Base-by-base conservation (phyloP, 306 rosid genomes). In the Cicer judaicum region DNA sequence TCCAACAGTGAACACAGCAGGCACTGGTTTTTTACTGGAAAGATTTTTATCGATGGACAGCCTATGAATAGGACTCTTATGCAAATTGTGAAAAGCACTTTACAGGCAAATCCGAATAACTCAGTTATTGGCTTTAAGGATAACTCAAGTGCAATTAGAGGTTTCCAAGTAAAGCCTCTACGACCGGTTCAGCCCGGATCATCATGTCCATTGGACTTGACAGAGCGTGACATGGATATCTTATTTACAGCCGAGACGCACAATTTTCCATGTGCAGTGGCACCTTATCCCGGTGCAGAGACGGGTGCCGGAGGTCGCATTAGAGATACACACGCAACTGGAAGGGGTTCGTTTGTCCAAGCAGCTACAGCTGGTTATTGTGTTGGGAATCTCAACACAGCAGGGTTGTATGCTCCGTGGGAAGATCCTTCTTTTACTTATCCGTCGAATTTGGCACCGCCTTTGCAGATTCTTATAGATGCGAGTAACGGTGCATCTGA, bases 211-310 rank as follows among this genome's bases (percentile, higher is more conserved):
- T 78, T 89, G 40, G 41, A 82, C 64, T 24, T 78, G 73, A 79
- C 73, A 57, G 39, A 70, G 10, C 65, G 68, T 6, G 90, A 86
- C 49, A 74, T 93, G 52, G 96, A 93, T 84, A 86, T 93, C 49
- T 83, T 93, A 52, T 91, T 93, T 66, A 93, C 97, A 10, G 98
- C 98, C 3, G 98, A 93, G 85, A 93, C 98, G 36, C 97, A 93
- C 74, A 93, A 93, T 83, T 93, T 93, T 52, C 98, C 98, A 13
- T 93, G 98, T 82, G 97, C 98, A 7, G 98, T 93, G 81, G 98
- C 97, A 16, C 98, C 98, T 40, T 89, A 91, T 83, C 97, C 98
- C 24, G 97, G 98, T 53, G 96, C 97, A 16, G 98, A 93, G 84
- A 93, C 98, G 0, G 98, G 98, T 24, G 89, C 91, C 42, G 98